Percentiles rank a stretch among this genome's conserved stretches.
Evolutionary conservation across 2,329 filamentous ascomycete genomes (phyloP).

Genomic region (Botrytis porri): DNA sequence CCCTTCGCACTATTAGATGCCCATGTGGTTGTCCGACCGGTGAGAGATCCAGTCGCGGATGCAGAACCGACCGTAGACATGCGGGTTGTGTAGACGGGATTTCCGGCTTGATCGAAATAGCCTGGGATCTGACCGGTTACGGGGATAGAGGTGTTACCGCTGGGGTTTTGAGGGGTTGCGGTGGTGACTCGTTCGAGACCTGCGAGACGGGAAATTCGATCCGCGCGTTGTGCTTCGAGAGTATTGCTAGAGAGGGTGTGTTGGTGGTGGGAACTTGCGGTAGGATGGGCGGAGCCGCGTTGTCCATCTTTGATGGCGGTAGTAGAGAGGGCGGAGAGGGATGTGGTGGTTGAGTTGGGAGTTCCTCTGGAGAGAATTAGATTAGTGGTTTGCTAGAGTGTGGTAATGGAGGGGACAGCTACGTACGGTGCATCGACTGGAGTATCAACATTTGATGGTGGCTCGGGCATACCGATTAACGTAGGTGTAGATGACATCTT

Average conservation of each 20-base stretch:
- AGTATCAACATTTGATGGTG: slow-evolving; percentile 77
- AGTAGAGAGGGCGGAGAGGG: slow-evolving; percentile 85
- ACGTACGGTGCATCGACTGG: slow-evolving; percentile 86
- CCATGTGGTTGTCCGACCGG: slow-evolving; percentile 61
- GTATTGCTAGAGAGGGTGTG: slow-evolving; percentile 64
- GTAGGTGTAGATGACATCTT: slow-evolving; percentile 44
- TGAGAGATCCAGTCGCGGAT: slow-evolving; percentile 77
- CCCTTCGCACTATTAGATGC: slow-evolving; percentile 56
- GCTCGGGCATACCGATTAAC: slow-evolving; percentile 79
- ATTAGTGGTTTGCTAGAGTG: slow-evolving; percentile 25
- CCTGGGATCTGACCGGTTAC: slow-evolving; percentile 49
- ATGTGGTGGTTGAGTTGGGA: slow-evolving; percentile 88
- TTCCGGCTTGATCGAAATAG: slow-evolving; percentile 78
- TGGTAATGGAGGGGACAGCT: slow-evolving; percentile 23
- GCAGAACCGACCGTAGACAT: slow-evolving; percentile 90
- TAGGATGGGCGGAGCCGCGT: slow-evolving; percentile 70
- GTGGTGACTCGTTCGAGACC: slow-evolving; percentile 86
- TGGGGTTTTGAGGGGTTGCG: slow-evolving; percentile 50
- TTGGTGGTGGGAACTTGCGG: slow-evolving; percentile 55
- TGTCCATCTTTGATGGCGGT: slow-evolving; percentile 97
- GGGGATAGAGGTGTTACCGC: slow-evolving; percentile 34
- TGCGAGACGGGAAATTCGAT: slow-evolving; percentile 90
- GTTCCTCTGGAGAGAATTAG: slow-evolving; percentile 64
- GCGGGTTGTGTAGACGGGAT: slow-evolving; percentile 63
- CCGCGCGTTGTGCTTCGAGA: slow-evolving; percentile 86